A percentile compares a stretch with the other conserved stretches of the same genome.
These are phyloP conservation scores for Mycena chlorophos DNA, from an alignment of 768 basidiomycete species.

Conservation along the genomic window DNA sequence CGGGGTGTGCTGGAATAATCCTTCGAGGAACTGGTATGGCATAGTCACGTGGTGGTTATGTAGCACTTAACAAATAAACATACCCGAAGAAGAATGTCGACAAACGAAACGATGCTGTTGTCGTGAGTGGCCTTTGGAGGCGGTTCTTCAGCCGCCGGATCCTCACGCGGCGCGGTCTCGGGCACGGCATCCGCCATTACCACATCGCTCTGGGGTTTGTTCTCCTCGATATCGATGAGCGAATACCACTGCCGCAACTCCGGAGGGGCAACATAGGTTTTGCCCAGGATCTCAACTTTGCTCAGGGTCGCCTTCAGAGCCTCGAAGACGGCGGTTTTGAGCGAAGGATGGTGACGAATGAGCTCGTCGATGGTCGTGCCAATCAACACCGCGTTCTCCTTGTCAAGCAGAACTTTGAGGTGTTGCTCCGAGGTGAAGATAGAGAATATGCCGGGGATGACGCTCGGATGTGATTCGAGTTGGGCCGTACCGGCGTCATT, in stretches of 20 bases:
- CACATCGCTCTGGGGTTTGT: slow-evolving; percentile 37
- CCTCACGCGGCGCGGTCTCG: slow-evolving; percentile 22
- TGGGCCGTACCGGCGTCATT: slow-evolving; percentile 88
- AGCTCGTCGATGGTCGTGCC: slow-evolving; percentile 94
- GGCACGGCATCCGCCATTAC: slow-evolving; percentile 49
- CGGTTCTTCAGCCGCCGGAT: slow-evolving; percentile 31
- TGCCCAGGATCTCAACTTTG: slow-evolving; percentile 75
- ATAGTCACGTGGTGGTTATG: slow-evolving; percentile 2
- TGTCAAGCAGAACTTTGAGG: slow-evolving; percentile 82
- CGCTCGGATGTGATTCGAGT: slow-evolving; percentile 70
- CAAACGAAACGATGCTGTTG: slow-evolving; percentile 73
- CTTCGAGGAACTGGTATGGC: slow-evolving; percentile 78
- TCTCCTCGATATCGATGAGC: slow-evolving; percentile 37
- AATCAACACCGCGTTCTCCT: slow-evolving; percentile 87
- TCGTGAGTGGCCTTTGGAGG: slow-evolving; percentile 57
- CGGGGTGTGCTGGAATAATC: slow-evolving; percentile 87
- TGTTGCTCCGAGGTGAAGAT: slow-evolving; percentile 86
- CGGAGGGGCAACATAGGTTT: slow-evolving; percentile 52
- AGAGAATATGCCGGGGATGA: slow-evolving; percentile 82
- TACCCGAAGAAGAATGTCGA: slow-evolving; percentile 79
- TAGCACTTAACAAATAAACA: slow-evolving; percentile 25
- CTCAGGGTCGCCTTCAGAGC: slow-evolving; percentile 69
- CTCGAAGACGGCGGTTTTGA: slow-evolving; percentile 80
- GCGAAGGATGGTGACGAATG: slow-evolving; percentile 88
- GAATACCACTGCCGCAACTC: slow-evolving; percentile 70